phyloP scores from a whole-genome alignment of 2,329 filamentous ascomycete genomes.

The Alternaria brassicicola region DNA sequence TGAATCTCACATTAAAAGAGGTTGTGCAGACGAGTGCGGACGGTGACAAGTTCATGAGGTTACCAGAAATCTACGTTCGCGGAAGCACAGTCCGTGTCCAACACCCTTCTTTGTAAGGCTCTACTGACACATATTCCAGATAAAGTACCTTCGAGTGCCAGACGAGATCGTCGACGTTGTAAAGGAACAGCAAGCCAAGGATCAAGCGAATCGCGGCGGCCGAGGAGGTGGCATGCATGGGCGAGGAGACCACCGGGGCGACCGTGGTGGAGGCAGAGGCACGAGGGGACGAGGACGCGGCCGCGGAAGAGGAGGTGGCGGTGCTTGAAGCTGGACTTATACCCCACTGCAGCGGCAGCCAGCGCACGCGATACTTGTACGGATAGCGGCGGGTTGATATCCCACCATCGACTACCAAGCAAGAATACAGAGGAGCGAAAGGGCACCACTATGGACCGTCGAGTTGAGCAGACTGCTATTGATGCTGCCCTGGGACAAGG shows the following conservation, averaged over 20 bases:
- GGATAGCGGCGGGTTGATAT: not conserved
- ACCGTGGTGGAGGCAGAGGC: constrained; percentile 55
- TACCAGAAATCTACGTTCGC: constrained; percentile 94
- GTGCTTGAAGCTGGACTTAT: constrained; percentile 31
- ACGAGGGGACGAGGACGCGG: constrained; percentile 61
- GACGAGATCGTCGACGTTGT: constrained; percentile 96
- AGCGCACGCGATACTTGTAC: constrained; percentile 5
- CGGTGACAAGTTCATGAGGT: constrained; percentile 88
- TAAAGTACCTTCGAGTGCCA: constrained; percentile 95
- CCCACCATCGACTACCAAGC: not conserved
- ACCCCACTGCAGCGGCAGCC: constrained; percentile 1
- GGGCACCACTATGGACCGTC: not conserved
- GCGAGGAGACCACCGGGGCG: constrained; percentile 61
- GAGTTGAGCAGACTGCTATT: not conserved
- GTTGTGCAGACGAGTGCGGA: constrained; percentile 96
- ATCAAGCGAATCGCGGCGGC: constrained; percentile 64
- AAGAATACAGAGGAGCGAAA: not conserved
- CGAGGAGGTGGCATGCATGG: constrained; percentile 69
- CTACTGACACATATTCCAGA: constrained; percentile 61
- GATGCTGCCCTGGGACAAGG: not conserved
- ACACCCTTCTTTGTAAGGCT: not conserved
- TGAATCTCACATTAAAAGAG: constrained; percentile 97
- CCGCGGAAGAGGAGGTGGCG: constrained; percentile 61
- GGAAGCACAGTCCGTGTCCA: constrained; percentile 85
- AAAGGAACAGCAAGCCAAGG: constrained; percentile 86